Evolutionary conservation across 2,329 filamentous ascomycete species (phyloP).

Genomic region (Penicillium capsulatum): DNA sequence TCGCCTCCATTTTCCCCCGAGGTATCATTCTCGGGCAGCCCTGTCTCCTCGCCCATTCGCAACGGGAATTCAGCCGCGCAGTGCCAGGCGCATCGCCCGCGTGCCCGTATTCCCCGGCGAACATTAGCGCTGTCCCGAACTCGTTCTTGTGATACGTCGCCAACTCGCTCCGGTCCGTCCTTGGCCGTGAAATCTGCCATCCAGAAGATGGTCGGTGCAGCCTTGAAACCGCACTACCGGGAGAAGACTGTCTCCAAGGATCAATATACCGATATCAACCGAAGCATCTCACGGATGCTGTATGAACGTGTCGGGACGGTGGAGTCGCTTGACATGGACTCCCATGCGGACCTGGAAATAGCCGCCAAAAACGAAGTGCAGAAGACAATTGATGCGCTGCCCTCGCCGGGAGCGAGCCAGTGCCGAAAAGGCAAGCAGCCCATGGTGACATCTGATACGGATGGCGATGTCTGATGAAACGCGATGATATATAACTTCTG

Average conservation of each 20-base stretch:
- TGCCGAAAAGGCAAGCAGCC: constrained; percentile 23
- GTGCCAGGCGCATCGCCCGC: constrained; percentile 14
- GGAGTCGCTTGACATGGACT: constrained; percentile 59
- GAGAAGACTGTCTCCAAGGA: constrained; percentile 77
- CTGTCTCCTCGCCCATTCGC: constrained; percentile 23
- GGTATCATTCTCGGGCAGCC: constrained; percentile 62
- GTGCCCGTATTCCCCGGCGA: constrained; percentile 26
- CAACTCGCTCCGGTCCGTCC: constrained; percentile 62
- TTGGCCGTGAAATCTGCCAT: constrained; percentile 83
- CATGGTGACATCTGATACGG: constrained; percentile 15
- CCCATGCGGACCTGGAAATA: constrained; percentile 67
- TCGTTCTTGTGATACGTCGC: constrained; percentile 62
- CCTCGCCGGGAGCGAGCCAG: not conserved
- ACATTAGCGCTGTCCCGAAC: constrained; percentile 18
- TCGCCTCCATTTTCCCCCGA: constrained; percentile 60
- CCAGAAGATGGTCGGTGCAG: constrained; percentile 78
- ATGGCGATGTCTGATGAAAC: constrained; percentile 20
- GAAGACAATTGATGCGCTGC: constrained; percentile 56
- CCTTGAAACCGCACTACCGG: constrained; percentile 77
- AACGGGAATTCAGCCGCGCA: constrained; percentile 9
- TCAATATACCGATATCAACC: constrained; percentile 89
- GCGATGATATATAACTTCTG: constrained; percentile 11
- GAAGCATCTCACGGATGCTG: constrained; percentile 78
- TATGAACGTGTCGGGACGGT: constrained; percentile 64
- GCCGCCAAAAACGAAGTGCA: constrained; percentile 75